Evolutionary conservation across 2,329 filamentous ascomycete species (phyloP).

Genomic region (Pestalotiopsis sp.): DNA sequence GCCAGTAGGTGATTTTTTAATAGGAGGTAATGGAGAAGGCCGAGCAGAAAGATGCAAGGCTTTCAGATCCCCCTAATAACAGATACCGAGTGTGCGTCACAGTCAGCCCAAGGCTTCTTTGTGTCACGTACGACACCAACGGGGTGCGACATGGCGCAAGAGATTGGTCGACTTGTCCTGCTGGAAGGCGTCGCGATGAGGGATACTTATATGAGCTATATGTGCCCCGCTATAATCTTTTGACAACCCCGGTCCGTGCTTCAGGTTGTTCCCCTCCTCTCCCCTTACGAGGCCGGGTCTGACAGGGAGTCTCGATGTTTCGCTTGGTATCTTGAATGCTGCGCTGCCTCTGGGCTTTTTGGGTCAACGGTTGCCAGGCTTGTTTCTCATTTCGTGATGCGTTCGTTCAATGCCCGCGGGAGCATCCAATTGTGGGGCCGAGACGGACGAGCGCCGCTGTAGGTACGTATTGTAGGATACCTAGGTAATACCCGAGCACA

Average conservation of each 20-base stretch:
- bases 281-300: not conserved
- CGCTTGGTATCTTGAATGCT: not conserved
- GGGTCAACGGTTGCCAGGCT: not conserved
- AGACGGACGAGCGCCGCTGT: not conserved
- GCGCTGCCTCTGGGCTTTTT: not conserved
- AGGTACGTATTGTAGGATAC: not conserved
- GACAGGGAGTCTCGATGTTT: not conserved
- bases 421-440: not conserved
- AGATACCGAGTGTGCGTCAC: not conserved
- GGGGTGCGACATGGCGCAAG: not conserved
- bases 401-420: conserved; percentile 1
- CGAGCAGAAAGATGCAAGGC: not conserved
- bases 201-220: conserved; percentile 1
- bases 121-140: not conserved
- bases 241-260: conserved; percentile 1
- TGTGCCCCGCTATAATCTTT: not conserved
- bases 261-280: not conserved
- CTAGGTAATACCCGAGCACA: not conserved
- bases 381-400: conserved; percentile 6
- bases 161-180: not conserved
- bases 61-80: not conserved
- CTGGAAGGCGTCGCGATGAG: not conserved
- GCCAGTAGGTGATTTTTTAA: not conserved
- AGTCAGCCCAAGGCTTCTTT: not conserved
- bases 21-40: not conserved